These are phyloP conservation scores for Fusarium graminum DNA, from an alignment of 2,329 filamentous ascomycete genomes.

Conservation along the genomic window DNA sequence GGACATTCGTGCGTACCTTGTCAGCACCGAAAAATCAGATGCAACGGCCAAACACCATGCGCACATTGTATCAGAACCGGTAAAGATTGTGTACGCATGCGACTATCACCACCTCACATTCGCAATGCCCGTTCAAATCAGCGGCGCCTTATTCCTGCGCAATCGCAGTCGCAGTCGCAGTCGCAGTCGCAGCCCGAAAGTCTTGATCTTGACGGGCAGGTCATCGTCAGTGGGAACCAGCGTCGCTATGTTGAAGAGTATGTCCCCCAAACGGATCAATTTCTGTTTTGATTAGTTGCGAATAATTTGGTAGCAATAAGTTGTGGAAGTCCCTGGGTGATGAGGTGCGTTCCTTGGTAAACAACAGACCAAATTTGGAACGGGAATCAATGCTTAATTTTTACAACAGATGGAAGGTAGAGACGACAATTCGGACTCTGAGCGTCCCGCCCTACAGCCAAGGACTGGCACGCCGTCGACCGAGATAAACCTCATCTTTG, in stretches of 20 bases:
- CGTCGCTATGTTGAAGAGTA: constrained; percentile 11
- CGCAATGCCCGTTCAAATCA: neutral
- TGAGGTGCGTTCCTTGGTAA: neutral
- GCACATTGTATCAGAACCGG: constrained; percentile 9
- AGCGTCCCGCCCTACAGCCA: neutral
- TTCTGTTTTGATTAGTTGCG: neutral
- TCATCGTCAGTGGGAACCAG: constrained; percentile 3
- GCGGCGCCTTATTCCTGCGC: neutral
- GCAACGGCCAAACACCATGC: constrained; percentile 15
- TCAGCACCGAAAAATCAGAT: constrained; percentile 14
- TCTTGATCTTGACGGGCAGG: neutral
- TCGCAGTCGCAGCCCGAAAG: too few relatives aligned
- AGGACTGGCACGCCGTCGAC: neutral
- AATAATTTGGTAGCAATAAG: constrained; percentile 1
- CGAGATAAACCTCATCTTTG: constrained; percentile 2
- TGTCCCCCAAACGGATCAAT: neutral
- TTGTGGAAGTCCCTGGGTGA: constrained; percentile 1
- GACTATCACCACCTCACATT: neutral
- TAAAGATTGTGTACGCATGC: constrained; percentile 10
- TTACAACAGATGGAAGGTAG: constrained; percentile 2
- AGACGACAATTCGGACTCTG: neutral
- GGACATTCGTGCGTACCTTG: constrained; percentile 13
- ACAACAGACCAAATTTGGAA: neutral
- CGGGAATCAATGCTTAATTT: too few relatives aligned
- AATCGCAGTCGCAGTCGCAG: neutral